Base-by-base conservation (phyloP, 805 yeast species). In the Blastobotrys parvus region DNA sequence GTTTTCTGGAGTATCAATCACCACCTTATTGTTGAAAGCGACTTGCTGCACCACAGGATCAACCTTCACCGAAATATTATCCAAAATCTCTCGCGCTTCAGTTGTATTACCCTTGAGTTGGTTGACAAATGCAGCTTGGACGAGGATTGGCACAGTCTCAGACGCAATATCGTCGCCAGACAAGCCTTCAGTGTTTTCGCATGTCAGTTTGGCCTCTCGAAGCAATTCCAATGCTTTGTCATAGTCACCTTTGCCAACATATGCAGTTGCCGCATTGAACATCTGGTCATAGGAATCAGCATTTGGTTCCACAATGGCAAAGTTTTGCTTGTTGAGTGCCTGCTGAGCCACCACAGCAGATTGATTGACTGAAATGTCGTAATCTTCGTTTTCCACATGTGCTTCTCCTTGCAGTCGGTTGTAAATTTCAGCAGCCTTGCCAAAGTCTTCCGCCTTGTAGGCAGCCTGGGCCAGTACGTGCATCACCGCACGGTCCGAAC, bases 321-420 rank as follows among this genome's bases (percentile, higher is more conserved):
- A 7, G 11, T 25, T 25, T 8, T 11, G 7, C 7, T 25, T 25
- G 11, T 19, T 17, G 16, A 44, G 17, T 3, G 27, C 30, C 17
- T 31, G 27, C 23, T 38, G 83, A 8, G 84, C 75, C 19, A 75
- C 61, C n/a, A 77, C 70, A 3, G 86, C 83, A 45, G 77, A 61
- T 53, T 74, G 75, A 56, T 82, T 82, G 35, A 79, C 80, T 22
- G 67, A 54, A 43, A 80, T 56, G 58, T 81, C 89, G 30, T 67
- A 53, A 18, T 52, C 53, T 50, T 72, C 80, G 42, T 71, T 74
- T 35, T 62, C 64, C 5, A 46, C 50, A 37, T 39, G 31, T 34
- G 58, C 51, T 3, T 52, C 45, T 8, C 51, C 39, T 32, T 68
- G 55, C 45, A 75, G 60, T 3, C 62, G 63, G 30, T 59, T 59